A percentile compares a stretch with the other conserved stretches of the same genome.
Conservation (phyloP, 345 rosid species). For the Acer saccharum region DNA sequence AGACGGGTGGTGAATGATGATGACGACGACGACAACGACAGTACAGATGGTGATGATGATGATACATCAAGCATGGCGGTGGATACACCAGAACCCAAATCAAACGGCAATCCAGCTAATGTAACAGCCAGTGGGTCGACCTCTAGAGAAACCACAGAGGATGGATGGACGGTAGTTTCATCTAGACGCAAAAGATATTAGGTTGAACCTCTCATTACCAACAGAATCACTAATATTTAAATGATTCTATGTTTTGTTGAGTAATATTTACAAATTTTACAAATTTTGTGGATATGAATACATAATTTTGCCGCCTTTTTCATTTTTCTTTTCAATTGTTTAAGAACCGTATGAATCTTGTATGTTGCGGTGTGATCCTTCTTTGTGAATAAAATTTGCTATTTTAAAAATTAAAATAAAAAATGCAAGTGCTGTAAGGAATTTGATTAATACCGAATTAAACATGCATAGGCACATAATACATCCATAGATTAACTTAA, state of each 20-base stretch:
- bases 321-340: neutral
- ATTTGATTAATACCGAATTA: too few relatives aligned
- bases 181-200: slow-evolving; percentile 55
- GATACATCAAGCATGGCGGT: slow-evolving; percentile 55
- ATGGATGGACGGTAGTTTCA: slow-evolving; percentile 76
- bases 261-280: neutral
- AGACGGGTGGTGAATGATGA: slow-evolving; percentile 54
- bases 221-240: neutral
- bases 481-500: too few relatives aligned
- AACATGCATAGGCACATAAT: too few relatives aligned
- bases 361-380: too few relatives aligned
- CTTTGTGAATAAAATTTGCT: too few relatives aligned
- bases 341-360: neutral
- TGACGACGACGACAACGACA: slow-evolving; percentile 35
- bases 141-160: slow-evolving; percentile 38
- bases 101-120: slow-evolving; percentile 26
- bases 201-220: neutral
- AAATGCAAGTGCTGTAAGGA: too few relatives aligned
- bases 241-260: neutral
- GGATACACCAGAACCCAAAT: slow-evolving; percentile 39
- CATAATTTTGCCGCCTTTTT: neutral
- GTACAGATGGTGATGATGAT: slow-evolving; percentile 31
- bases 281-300: neutral
- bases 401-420: too few relatives aligned
- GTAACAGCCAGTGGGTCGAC: slow-evolving; percentile 10